These are phyloP conservation scores for Erysimum cheiri DNA, from an alignment of 441 rosid species.

Conservation along the genomic window DNA sequence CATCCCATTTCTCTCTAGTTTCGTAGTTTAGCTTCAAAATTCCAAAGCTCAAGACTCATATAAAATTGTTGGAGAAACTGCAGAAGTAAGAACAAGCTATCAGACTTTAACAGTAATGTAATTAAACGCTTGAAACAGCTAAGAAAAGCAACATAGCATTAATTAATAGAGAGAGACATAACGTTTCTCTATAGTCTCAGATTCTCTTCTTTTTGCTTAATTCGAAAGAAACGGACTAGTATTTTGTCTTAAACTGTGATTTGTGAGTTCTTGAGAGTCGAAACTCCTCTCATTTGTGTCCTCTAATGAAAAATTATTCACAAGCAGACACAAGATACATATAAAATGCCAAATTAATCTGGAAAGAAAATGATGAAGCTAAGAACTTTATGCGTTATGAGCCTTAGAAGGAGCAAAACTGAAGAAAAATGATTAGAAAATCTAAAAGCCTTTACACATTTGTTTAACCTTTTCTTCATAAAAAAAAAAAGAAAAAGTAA, in stretches of 20 bases:
- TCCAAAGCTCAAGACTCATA: constrained; percentile 45
- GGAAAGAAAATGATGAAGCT: background rate
- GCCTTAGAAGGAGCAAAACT: constrained; percentile 1
- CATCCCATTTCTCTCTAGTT: constrained; percentile 72
- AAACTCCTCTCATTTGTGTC: constrained; percentile 21
- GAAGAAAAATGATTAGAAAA: background rate
- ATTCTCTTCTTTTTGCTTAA: background rate
- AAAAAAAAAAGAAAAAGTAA: background rate
- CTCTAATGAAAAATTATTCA: constrained; percentile 1
- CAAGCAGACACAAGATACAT: background rate
- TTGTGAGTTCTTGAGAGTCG: background rate
- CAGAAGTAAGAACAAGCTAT: constrained; percentile 29
- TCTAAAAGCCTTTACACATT: constrained; percentile 11
- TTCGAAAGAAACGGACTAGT: background rate
- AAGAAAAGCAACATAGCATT: constrained; percentile 21
- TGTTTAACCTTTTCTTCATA: constrained; percentile 13
- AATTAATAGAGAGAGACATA: constrained; percentile 22
- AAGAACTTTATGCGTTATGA: constrained; percentile 9
- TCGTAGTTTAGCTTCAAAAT: constrained; percentile 42
- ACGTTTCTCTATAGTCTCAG: constrained; percentile 5
- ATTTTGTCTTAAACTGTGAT: background rate
- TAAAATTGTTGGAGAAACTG: constrained; percentile 35
- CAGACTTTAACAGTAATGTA: constrained; percentile 13
- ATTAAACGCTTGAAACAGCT: constrained; percentile 27
- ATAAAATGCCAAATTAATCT: constrained; percentile 17